Base-by-base conservation (phyloP, 2,329 filamentous ascomycete species). In the Dothidotthia symphoricarpi region DNA sequence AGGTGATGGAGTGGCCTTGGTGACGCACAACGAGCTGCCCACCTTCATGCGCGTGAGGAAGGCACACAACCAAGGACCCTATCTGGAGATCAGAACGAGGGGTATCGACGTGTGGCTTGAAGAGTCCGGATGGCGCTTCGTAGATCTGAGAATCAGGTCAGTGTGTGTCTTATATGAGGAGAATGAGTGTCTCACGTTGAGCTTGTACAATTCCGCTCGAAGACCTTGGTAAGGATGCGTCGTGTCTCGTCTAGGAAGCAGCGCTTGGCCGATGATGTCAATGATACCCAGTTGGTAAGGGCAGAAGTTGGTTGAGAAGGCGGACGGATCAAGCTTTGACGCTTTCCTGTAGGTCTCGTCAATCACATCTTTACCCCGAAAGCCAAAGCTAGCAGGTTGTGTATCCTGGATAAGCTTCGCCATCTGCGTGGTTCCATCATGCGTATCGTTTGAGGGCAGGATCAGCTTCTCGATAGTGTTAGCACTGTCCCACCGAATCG, bases 311-410 rank as follows among this genome's bases (percentile, higher is more conserved):
- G 68, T 72, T 0, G 59, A 68, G 34, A 82, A 82, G 0, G 58
- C 46, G 0, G 59, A 33, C 0, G 55, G 41, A n/a, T 78, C 71
- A n/a, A 82, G 51, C 51, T 78, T 75, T 1, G 59, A 55, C 0
- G 77, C 78, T 40, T 74, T 75, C 13, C 78, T 70, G 40, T 80
- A 79, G 0, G 57, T 55, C 37, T 75, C 71, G 40, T 82, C 76
- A 2, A 72, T 55, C 0, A 80, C 66, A 39, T 78, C 68, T 41
- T 75, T 24, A 2, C 66, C 63, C 0, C 64, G 64, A 5, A 49
- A 45, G 0, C 76, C 76, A 47, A 79, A 79, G 1, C 69, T 73
- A 0, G 76, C 78, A 0, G 74, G 73, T 27, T 57, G 43, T 16
- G 53, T 63, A 19, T 49, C 46, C 5, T 42, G 53, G 27, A 31